Base-by-base conservation (phyloP, 2,329 filamentous ascomycete species). In the Balansia obtecta region DNA sequence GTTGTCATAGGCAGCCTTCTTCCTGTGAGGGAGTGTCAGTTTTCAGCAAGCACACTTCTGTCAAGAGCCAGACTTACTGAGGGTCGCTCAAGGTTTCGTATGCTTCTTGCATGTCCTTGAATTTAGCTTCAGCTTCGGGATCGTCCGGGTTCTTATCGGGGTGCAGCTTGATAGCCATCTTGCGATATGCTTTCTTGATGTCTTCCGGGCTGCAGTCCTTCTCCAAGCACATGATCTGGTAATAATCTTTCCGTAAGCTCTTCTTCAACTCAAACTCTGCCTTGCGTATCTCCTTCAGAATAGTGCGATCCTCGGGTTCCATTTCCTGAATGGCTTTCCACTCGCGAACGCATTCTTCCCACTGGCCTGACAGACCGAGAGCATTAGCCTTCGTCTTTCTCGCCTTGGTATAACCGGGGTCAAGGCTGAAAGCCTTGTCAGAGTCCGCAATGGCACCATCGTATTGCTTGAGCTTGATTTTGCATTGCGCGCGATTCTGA, bases 231-330 rank as follows among this genome's bases (percentile, higher is more conserved):
- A 98, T 80, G 57, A 97, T 95, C 79, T 96, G 96, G 75, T 98
- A 98, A 72, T 95, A 97, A 64, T 98, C 93, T 70, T 98, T 98
- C 54, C 93, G 79, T 70, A 91, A 86, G 66, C 86, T 86, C 83
- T 97, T 97, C 82, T 98, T 98, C 55, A 97, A 73, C 71, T 98
- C 93, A 27, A 96, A 73, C 71, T 98, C 91, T 1, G 91, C 93
- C 60, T 84, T 86, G 51, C 87, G 84, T 43, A 97, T 81, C 61
- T 98, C 93, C 67, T 86, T 90, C 48, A 78, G 75, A 53, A 97
- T 84, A 13, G 77, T 81, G 41, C 83, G 80, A 65, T 98, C 93
- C 55, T 83, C 77, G 2, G 90, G 90, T 58, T 93, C 88, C 53
- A 82, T 71, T 65, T 97, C 91, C 47, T 85, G 79, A 52, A 97